Evolutionary conservation across 257 asterid species (phyloP).

Genomic region (Solanum peruvianum): DNA sequence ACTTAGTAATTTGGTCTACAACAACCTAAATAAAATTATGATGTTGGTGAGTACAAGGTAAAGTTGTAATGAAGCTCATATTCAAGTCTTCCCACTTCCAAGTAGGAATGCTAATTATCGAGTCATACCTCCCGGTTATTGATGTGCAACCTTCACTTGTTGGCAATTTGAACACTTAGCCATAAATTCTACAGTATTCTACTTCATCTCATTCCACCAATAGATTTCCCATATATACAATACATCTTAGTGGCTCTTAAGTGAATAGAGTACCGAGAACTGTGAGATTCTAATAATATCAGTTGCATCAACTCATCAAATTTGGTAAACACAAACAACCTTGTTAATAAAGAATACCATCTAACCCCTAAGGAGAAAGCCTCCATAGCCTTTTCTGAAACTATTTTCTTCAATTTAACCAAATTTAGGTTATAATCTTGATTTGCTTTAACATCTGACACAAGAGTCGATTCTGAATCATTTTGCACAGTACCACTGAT

Average conservation of each 20-base stretch:
- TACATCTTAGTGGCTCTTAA: background rate
- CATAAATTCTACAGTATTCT: too few relatives aligned
- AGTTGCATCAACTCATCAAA: background rate
- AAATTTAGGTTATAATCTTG: background rate
- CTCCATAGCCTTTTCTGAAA: background rate
- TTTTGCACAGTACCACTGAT: background rate
- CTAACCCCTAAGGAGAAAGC: background rate
- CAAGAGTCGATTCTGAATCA: background rate
- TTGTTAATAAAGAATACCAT: too few relatives aligned
- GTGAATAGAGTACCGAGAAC: background rate
- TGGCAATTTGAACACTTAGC: background rate
- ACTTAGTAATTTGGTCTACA: background rate
- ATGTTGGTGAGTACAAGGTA: background rate
- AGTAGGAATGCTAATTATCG: too few relatives aligned
- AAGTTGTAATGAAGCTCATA: background rate
- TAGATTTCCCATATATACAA: too few relatives aligned
- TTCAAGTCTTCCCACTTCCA: background rate
- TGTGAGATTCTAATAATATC: background rate
- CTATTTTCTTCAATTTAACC: too few relatives aligned
- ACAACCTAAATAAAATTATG: background rate
- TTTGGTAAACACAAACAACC: background rate
- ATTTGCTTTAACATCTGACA: background rate
- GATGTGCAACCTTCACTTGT: background rate
- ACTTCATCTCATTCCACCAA: background rate
- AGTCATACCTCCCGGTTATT: background rate